A percentile compares a stretch with the other conserved stretches of the same genome.
phyloP scores from a whole-genome alignment of 768 basidiomycete species.

The Glaciozyma antarctica region DNA sequence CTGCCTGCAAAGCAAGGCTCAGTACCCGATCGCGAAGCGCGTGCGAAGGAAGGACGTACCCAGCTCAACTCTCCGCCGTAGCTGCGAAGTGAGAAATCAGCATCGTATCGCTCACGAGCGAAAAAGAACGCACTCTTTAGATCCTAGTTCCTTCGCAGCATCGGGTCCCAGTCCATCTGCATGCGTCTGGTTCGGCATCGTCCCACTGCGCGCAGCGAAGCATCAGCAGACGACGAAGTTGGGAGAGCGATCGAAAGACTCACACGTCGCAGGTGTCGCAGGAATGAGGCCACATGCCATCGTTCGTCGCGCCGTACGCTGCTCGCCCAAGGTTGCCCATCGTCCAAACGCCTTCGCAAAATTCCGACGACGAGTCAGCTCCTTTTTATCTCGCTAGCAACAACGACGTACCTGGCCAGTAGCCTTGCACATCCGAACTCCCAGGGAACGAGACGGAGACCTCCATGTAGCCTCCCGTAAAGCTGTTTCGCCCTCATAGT shows the following conservation, averaged over 20 bases:
- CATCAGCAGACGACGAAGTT: too few species aligned
- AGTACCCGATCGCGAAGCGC: not conserved
- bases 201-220: constrained; percentile 42
- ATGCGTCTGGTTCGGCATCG: constrained; percentile 60
- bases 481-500: constrained; percentile 9
- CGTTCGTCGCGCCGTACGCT: constrained; percentile 79
- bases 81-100: constrained; percentile 37
- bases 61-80: constrained; percentile 35
- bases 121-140: constrained; percentile 12
- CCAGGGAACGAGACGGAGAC: constrained; percentile 21
- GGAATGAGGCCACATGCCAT: constrained; percentile 48
- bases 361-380: not conserved
- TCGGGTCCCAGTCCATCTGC: constrained; percentile 50
- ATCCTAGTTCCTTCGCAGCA: constrained; percentile 42
- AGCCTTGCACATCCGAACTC: constrained; percentile 16
- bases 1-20: constrained; percentile 43
- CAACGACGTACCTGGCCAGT: constrained; percentile 10
- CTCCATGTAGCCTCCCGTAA: constrained; percentile 35
- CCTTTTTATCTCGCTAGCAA: not conserved
- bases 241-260: too few species aligned
- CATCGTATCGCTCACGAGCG: not conserved
- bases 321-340: constrained; percentile 76
- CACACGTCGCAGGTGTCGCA: constrained; percentile 57
- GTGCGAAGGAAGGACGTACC: not conserved
- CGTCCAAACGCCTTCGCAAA: constrained; percentile 14